Evolutionary conservation across 768 basidiomycete species (phyloP).

Genomic region (Kwoniella shandongensis): DNA sequence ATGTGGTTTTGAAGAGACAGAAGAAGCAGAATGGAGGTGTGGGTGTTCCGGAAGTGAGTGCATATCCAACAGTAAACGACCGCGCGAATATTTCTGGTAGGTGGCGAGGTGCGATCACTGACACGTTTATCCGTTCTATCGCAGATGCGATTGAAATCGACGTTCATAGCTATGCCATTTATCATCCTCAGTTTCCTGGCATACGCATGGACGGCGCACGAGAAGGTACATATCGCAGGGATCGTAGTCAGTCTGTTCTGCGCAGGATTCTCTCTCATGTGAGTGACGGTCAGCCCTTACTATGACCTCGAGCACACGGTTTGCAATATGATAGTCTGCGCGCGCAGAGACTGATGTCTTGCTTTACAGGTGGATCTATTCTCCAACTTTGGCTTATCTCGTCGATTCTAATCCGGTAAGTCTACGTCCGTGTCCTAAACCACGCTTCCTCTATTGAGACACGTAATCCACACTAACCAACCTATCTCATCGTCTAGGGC

Average conservation of each 20-base stretch:
- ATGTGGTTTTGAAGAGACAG: conserved; percentile 57
- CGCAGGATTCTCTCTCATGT: conserved; percentile 74
- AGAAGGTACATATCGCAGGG: conserved; percentile 65
- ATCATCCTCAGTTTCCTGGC: conserved; percentile 65
- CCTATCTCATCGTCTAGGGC: conserved; percentile 54
- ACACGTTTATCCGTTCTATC: no score
- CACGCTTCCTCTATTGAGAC: no score
- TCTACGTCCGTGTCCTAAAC: no score
- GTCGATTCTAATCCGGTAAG: conserved; percentile 71
- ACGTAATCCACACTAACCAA: neutral
- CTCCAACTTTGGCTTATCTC: conserved; percentile 74
- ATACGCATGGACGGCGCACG: conserved; percentile 73
- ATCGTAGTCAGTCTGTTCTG: conserved; percentile 72
- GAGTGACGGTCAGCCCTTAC: conserved; percentile 40
- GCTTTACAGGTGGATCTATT: conserved; percentile 62
- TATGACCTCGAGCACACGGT: neutral
- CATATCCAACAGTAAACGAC: no score
- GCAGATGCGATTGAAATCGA: conserved; percentile 72
- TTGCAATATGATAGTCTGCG: neutral
- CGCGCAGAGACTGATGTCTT: neutral
- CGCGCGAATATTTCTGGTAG: no score
- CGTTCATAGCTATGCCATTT: conserved; percentile 61
- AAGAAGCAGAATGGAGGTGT: conserved; percentile 58
- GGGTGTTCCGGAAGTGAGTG: conserved; percentile 65
- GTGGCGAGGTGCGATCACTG: no score